Percentiles rank a stretch among this genome's conserved stretches.
phyloP scores from a whole-genome alignment of 192 early-diverging fungal species.

The Coemansia sp. region DNA sequence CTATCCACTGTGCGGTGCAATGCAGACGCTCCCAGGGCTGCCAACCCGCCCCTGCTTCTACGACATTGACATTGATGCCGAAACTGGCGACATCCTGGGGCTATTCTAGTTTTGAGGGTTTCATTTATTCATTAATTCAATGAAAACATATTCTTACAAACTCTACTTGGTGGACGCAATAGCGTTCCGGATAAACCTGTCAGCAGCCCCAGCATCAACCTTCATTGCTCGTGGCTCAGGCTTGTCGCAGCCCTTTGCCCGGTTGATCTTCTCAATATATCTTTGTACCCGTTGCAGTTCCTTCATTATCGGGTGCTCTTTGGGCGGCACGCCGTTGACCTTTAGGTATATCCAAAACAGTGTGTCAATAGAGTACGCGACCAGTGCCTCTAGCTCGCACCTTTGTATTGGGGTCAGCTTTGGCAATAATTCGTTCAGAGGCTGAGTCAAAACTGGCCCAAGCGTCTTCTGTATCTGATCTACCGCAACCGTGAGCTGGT shows the following conservation, averaged over 20 bases:
- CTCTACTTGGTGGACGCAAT: constrained; percentile 22
- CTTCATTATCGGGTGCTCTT: constrained; percentile 58
- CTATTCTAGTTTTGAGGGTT: constrained; percentile 66
- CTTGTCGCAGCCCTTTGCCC: constrained; percentile 36
- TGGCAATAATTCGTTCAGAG: constrained; percentile 47
- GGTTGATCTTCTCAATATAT: constrained; percentile 55
- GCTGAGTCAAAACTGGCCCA: constrained; percentile 34
- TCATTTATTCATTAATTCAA: constrained; percentile 6
- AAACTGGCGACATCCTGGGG: constrained; percentile 80
- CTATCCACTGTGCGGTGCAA: constrained; percentile 92
- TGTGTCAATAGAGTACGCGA: constrained; percentile 60
- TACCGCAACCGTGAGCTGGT: constrained; percentile 34
- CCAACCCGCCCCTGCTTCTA: constrained; percentile 95
- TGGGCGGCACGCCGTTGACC: constrained; percentile 56
- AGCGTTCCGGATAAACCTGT: constrained; percentile 52
- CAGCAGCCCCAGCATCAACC: constrained; percentile 56
- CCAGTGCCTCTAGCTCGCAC: constrained; percentile 59
- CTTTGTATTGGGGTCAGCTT: constrained; percentile 55
- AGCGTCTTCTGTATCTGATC: constrained; percentile 33
- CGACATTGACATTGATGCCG: constrained; percentile 90
- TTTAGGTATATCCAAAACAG: constrained; percentile 58
- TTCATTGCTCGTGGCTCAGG: constrained; percentile 29
- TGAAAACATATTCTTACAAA: background rate
- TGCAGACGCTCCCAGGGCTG: constrained; percentile 98
- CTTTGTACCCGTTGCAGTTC: constrained; percentile 54